Percentiles rank a stretch among this genome's conserved stretches.
Evolutionary conservation across 768 basidiomycete species (phyloP).

Genomic region (Leccinum aurantiacum): DNA sequence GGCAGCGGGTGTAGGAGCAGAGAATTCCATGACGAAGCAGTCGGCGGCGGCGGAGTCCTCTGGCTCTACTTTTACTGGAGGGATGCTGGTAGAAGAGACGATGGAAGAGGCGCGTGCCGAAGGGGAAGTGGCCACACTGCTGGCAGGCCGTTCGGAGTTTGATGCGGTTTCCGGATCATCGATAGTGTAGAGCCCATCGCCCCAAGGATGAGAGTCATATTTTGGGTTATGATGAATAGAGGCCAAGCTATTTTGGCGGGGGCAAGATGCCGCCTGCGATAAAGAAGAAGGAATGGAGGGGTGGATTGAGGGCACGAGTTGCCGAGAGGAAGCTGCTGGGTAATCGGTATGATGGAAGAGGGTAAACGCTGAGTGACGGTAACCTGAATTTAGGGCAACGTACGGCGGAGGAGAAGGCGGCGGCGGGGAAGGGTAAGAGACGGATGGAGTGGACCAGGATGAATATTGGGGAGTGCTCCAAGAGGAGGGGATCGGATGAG

Average conservation of each 20-base stretch:
- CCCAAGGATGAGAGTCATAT: conserved; percentile 30
- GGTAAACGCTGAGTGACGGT: conserved; percentile 26
- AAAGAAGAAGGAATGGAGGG: conserved; percentile 20
- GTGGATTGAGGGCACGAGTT: conserved; percentile 15
- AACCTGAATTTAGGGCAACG: conserved; percentile 18
- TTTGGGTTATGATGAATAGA: conserved; percentile 17
- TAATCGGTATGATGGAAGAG: conserved; percentile 26
- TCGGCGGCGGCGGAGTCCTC: conserved; percentile 28
- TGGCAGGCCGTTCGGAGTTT: conserved; percentile 35
- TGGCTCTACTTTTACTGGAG: conserved; percentile 33
- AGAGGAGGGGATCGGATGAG: conserved; percentile 14
- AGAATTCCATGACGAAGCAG: conserved; percentile 38
- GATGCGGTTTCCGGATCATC: conserved; percentile 35
- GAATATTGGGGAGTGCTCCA: conserved; percentile 25
- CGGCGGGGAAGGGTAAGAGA: conserved; percentile 23
- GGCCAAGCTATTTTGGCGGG: conserved; percentile 23
- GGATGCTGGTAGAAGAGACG: conserved; percentile 29
- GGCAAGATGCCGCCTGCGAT: conserved; percentile 13
- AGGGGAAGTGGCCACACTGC: conserved; percentile 36
- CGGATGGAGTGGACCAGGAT: conserved; percentile 15
- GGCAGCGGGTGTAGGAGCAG: conserved; percentile 28
- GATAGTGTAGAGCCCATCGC: conserved; percentile 33
- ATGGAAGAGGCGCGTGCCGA: conserved; percentile 37
- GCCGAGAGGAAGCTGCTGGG: conserved; percentile 18
- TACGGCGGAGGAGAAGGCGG: conserved; percentile 26